phyloP scores from a whole-genome alignment of 768 basidiomycete species.

The Saitozyma sp. region DNA sequence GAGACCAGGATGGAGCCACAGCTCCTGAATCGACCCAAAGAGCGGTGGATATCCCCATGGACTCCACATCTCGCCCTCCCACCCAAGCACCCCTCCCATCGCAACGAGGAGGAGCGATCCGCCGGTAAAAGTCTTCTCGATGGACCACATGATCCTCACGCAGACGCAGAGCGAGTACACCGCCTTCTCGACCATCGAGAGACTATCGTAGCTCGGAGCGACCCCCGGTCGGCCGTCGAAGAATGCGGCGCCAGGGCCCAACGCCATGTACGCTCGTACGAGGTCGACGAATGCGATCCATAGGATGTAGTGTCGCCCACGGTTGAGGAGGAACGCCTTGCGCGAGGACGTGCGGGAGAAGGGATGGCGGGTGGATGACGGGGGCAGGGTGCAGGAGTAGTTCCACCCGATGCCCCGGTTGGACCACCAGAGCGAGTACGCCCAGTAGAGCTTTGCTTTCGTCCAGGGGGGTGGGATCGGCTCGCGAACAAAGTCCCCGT shows the following conservation, averaged over 20 bases:
- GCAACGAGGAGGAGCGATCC: slow-evolving; percentile 12
- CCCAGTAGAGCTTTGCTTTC: slow-evolving; percentile 36
- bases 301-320: slow-evolving; percentile 6
- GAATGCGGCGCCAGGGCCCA: slow-evolving; percentile 17
- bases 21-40: slow-evolving; percentile 28
- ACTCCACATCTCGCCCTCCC: slow-evolving; percentile 35
- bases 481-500: slow-evolving; percentile 19
- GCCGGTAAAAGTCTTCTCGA: slow-evolving; percentile 12
- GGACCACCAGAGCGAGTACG: slow-evolving; percentile 27
- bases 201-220: slow-evolving; percentile 13
- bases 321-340: slow-evolving; percentile 11
- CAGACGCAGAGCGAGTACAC: slow-evolving; percentile 28
- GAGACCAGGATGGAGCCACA: slow-evolving; percentile 40
- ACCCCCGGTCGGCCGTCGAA: slow-evolving; percentile 22
- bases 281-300: slow-evolving; percentile 20
- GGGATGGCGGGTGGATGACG: slow-evolving; percentile 20
- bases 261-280: slow-evolving; percentile 24
- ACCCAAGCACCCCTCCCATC: slow-evolving; percentile 30
- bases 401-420: slow-evolving; percentile 37
- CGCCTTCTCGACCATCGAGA: slow-evolving; percentile 17
- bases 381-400: slow-evolving; percentile 18
- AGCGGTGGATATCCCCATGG: slow-evolving; percentile 45
- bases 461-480: slow-evolving; percentile 34
- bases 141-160: slow-evolving; percentile 12
- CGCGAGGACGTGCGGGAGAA: slow-evolving; percentile 25